phyloP scores from a whole-genome alignment of 441 rosid genomes.

The Bocquillonia castaneifolia region DNA sequence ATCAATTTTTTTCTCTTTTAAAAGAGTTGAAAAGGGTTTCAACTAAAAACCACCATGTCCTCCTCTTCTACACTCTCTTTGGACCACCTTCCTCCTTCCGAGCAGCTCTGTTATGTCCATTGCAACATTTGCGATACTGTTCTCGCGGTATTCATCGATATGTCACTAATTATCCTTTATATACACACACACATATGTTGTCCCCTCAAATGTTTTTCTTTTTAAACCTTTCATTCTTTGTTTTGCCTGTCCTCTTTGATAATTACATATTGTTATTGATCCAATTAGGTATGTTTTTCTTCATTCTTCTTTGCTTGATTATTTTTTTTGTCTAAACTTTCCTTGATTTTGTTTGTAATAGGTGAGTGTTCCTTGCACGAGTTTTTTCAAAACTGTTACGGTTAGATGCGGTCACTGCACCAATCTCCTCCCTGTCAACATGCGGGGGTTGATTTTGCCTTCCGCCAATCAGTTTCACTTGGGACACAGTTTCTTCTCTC shows the following conservation, averaged over 20 bases:
- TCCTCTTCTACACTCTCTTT: constrained; percentile 60
- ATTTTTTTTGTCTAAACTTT: not conserved
- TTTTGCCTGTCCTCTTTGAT: no score
- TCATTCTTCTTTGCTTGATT: not conserved
- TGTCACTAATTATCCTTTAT: not conserved
- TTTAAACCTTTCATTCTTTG: no score
- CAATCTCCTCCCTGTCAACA: constrained; percentile 82
- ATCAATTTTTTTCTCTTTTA: constrained; percentile 23
- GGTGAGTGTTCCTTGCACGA: constrained; percentile 96
- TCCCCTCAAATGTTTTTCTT: not conserved
- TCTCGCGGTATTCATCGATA: constrained; percentile 76
- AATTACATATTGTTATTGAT: no score
- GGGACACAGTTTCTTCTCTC: constrained; percentile 55
- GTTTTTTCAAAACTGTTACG: constrained; percentile 89
- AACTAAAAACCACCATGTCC: constrained; percentile 40
- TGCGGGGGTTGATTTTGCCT: constrained; percentile 56
- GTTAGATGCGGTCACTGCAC: constrained; percentile 98
- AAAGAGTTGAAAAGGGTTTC: constrained; percentile 21
- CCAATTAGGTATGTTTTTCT: not conserved
- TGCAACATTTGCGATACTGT: constrained; percentile 86
- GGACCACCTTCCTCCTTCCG: constrained; percentile 84
- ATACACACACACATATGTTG: not conserved
- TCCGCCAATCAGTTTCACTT: constrained; percentile 70
- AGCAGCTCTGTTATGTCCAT: constrained; percentile 95
- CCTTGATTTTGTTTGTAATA: constrained; percentile 13